Conservation (phyloP, 2,329 filamentous ascomycete genomes). For the Alternaria alternata region DNA sequence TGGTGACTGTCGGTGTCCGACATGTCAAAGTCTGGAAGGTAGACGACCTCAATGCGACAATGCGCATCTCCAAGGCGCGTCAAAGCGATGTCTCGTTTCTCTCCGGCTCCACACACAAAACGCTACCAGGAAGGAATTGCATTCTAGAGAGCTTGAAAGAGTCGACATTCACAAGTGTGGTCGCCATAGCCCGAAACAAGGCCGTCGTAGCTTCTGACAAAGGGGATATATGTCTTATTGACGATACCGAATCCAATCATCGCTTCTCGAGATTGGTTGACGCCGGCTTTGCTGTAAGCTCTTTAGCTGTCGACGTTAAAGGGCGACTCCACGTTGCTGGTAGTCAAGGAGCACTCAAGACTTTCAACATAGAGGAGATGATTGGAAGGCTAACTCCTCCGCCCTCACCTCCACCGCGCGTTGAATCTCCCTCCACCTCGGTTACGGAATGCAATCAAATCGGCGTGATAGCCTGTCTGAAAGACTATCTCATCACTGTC, state of each 20-base stretch:
- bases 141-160: conserved; percentile 83
- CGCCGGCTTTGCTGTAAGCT: conserved; percentile 72
- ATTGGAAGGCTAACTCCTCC: conserved; percentile 41
- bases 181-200: conserved; percentile 73
- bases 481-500: conserved; percentile 61
- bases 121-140: conserved; percentile 86
- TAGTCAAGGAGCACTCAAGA: conserved; percentile 65
- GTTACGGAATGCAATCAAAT: conserved; percentile 42
- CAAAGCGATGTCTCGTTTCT: conserved; percentile 56
- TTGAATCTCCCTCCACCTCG: conserved; percentile 42
- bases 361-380: conserved; percentile 52
- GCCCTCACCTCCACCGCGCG: conserved; percentile 46
- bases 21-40: conserved; percentile 95
- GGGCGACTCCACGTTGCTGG: conserved; percentile 74
- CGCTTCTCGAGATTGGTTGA: conserved; percentile 73
- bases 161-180: conserved; percentile 81
- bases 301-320: conserved; percentile 67
- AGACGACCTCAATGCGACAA: conserved; percentile 66
- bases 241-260: conserved; percentile 76
- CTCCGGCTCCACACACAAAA: conserved; percentile 59
- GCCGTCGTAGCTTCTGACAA: conserved; percentile 86
- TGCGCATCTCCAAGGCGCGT: conserved; percentile 54
- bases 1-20: conserved; percentile 87
- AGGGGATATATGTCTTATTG: conserved; percentile 87
- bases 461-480: conserved; percentile 50